These are phyloP conservation scores for Aspergillus taichungensis DNA, from an alignment of 495 filamentous ascomycete genomes.

Conservation along the genomic window DNA sequence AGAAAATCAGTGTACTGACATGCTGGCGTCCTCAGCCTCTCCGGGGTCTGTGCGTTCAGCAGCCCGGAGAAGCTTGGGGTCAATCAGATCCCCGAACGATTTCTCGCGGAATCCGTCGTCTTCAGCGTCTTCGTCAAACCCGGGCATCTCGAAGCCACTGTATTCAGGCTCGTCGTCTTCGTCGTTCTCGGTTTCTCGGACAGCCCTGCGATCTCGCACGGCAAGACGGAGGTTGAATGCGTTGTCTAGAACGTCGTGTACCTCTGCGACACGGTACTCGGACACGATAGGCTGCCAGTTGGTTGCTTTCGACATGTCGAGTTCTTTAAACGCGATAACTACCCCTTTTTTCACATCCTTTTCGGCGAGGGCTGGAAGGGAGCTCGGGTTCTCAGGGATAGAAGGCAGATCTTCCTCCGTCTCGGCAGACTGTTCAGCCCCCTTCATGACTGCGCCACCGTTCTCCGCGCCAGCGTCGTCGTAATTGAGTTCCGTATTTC, in stretches of 20 bases:
- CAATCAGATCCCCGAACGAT: conserved; percentile 48
- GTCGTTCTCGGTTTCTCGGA: conserved; percentile 40
- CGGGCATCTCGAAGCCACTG: conserved; percentile 60
- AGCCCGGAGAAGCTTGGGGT: conserved; percentile 50
- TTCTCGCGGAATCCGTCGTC: conserved; percentile 47
- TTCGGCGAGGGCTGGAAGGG: conserved; percentile 45
- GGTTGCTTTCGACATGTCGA: conserved; percentile 62
- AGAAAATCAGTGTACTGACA: conserved; percentile 36
- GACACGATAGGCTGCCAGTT: conserved; percentile 71
- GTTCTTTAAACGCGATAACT: conserved; percentile 72
- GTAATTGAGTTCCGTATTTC: conserved; percentile 43
- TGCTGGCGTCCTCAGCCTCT: conserved; percentile 25
- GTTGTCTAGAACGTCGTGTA: conserved; percentile 43
- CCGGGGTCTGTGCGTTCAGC: conserved; percentile 9
- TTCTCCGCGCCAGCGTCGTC: conserved; percentile 27
- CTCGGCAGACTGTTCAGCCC: conserved; percentile 14
- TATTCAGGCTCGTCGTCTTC: conserved; percentile 52
- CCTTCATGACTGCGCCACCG: conserved; percentile 1
- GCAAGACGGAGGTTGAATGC: conserved; percentile 56
- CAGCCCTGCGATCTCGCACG: conserved; percentile 50
- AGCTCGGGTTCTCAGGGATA: conserved; percentile 53
- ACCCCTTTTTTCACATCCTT: conserved; percentile 50
- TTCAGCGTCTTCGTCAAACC: conserved; percentile 42
- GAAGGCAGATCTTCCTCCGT: conserved; percentile 50
- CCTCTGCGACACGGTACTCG: conserved; percentile 55